Conservation (phyloP, 352 stramenopile species). For the Globisporangium mamillatum region DNA sequence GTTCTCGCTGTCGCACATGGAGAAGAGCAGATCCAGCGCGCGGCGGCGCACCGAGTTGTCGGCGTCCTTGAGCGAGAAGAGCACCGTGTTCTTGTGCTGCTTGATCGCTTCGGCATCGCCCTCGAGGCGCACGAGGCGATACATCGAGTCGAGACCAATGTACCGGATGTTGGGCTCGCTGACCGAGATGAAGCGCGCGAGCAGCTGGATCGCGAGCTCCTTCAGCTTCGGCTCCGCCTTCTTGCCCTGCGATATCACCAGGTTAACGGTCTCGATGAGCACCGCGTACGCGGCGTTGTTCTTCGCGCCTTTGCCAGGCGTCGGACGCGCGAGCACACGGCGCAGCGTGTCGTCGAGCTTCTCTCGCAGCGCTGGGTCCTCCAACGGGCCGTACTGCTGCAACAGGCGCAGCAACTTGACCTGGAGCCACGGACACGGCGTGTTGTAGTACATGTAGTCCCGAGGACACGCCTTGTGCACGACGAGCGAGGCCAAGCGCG, state of each 20-base stretch:
- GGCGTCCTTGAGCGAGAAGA: slow-evolving; percentile 96
- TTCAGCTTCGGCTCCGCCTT: slow-evolving; percentile 83
- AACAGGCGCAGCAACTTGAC: slow-evolving; percentile 92
- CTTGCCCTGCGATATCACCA: slow-evolving; percentile 94
- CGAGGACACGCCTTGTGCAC: slow-evolving; percentile 91
- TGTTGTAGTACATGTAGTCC: slow-evolving; percentile 98
- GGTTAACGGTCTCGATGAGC: slow-evolving; percentile 97
- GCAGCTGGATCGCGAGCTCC: slow-evolving; percentile 90
- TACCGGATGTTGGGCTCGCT: slow-evolving; percentile 98
- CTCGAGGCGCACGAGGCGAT: slow-evolving; percentile 90
- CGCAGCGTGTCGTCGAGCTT: slow-evolving; percentile 90
- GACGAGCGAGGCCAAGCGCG: slow-evolving; percentile 90
- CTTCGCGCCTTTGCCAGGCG: slow-evolving; percentile 82
- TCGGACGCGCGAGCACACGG: slow-evolving; percentile 90
- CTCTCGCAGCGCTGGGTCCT: slow-evolving; percentile 44
- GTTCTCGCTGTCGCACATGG: slow-evolving; percentile 97
- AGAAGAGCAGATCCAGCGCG: slow-evolving; percentile 96
- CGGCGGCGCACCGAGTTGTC: slow-evolving; percentile 95
- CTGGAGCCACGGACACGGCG: slow-evolving; percentile 95
- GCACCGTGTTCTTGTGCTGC: slow-evolving; percentile 93
- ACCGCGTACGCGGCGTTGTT: slow-evolving; percentile 97
- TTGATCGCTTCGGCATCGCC: slow-evolving; percentile 86
- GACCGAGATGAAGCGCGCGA: slow-evolving; percentile 97
- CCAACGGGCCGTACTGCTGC: slow-evolving; percentile 88
- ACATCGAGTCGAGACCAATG: slow-evolving; percentile 96